Evolutionary conservation across 1,139 yeast genomes (phyloP).

Genomic region (Debaryomyces fabryi): DNA sequence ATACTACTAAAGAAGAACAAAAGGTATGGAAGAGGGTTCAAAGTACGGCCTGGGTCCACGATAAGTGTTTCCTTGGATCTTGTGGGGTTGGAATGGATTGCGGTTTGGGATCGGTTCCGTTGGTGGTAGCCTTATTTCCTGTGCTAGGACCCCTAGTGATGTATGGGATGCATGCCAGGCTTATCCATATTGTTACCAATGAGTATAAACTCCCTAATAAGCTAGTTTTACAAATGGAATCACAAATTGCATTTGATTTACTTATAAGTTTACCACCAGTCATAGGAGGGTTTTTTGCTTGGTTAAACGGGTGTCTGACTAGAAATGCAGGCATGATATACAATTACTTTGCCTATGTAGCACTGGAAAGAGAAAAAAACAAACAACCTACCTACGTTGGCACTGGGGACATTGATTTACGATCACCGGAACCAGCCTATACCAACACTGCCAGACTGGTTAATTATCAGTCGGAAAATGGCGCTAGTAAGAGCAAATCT

Average conservation of each 20-base stretch:
- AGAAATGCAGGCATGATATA: conserved; percentile 81
- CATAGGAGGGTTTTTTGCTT: conserved; percentile 72
- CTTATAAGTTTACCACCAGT: conserved; percentile 77
- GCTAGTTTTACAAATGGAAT: conserved; percentile 67
- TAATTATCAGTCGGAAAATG: background rate
- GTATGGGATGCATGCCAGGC: conserved; percentile 74
- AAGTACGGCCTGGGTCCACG: conserved; percentile 82
- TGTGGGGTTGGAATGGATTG: conserved; percentile 69
- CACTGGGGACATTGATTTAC: conserved; percentile 16
- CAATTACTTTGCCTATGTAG: conserved; percentile 44
- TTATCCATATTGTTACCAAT: conserved; percentile 59
- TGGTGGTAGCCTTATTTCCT: conserved; percentile 66
- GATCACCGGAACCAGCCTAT: conserved; percentile 7
- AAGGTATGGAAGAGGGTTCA: conserved; percentile 74
- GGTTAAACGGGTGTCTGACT: conserved; percentile 87
- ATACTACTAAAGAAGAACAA: conserved; percentile 59
- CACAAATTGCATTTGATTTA: conserved; percentile 73
- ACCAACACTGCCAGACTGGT: background rate
- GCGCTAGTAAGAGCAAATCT: background rate
- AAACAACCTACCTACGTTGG: conserved; percentile 26
- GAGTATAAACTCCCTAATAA: conserved; percentile 60
- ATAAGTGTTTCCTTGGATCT: conserved; percentile 76
- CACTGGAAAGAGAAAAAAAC: conserved; percentile 32
- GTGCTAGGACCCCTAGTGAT: conserved; percentile 78
- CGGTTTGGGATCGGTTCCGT: conserved; percentile 77